These are phyloP conservation scores for Aphanoascus verrucosus DNA, from an alignment of 2,329 filamentous ascomycete species.

Conservation along the genomic window DNA sequence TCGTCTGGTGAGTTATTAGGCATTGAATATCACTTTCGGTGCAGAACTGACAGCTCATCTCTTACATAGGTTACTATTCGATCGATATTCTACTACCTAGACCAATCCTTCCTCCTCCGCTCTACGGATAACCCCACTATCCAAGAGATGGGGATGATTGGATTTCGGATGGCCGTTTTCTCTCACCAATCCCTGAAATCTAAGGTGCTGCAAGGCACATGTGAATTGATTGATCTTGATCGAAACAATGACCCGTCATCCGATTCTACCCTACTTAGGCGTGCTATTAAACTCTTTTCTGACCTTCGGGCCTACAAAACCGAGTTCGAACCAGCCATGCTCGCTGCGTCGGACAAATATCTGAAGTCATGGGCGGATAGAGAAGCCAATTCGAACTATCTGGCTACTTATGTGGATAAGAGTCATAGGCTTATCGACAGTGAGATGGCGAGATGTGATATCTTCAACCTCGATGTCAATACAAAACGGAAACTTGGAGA, in stretches of 20 bases:
- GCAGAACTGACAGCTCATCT: not conserved
- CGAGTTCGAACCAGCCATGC: slow-evolving; percentile 66
- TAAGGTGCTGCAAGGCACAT: slow-evolving; percentile 58
- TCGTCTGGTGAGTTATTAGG: slow-evolving; percentile 48
- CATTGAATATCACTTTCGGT: not conserved
- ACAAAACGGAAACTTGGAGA: slow-evolving; percentile 69
- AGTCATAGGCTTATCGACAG: slow-evolving; percentile 57
- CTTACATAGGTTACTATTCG: slow-evolving; percentile 57
- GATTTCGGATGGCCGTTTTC: slow-evolving; percentile 59
- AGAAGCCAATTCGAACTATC: slow-evolving; percentile 48
- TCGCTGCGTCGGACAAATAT: slow-evolving; percentile 57
- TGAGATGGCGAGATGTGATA: slow-evolving; percentile 67
- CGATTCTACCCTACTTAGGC: slow-evolving; percentile 56
- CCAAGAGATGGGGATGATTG: slow-evolving; percentile 65
- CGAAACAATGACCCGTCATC: slow-evolving; percentile 48
- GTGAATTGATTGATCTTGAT: slow-evolving; percentile 63
- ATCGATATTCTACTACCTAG: slow-evolving; percentile 87
- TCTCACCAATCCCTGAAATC: slow-evolving; percentile 42
- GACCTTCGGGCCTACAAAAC: slow-evolving; percentile 71
- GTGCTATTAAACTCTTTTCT: slow-evolving; percentile 71
- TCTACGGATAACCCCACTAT: slow-evolving; percentile 60
- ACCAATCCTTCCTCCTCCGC: slow-evolving; percentile 75
- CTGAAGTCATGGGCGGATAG: slow-evolving; percentile 59
- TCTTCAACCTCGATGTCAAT: slow-evolving; percentile 69
- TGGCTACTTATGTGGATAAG: slow-evolving; percentile 65